Percentiles rank a stretch among this genome's conserved stretches.
Evolutionary conservation across 805 yeast species (phyloP).

Genomic region (Saccharomycopsis javanensis): DNA sequence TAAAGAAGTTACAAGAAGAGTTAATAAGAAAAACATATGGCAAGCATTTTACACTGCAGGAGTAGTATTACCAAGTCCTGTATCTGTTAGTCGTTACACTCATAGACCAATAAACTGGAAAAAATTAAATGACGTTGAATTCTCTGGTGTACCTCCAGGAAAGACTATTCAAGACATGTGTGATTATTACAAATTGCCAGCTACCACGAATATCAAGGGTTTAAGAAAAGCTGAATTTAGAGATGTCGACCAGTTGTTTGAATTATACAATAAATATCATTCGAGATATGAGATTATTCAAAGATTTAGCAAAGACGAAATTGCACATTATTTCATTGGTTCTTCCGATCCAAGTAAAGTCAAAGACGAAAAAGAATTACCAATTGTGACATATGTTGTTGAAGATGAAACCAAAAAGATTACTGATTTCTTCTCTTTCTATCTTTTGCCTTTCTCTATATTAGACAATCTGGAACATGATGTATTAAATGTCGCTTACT

Average conservation of each 20-base stretch:
- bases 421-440: constrained; percentile 86
- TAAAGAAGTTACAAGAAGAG: constrained; percentile 88
- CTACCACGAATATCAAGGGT: constrained; percentile 39
- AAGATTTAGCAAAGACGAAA: constrained; percentile 52
- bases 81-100: constrained; percentile 77
- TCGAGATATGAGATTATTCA: constrained; percentile 65
- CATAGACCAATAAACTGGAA: constrained; percentile 94
- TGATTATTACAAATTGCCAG: constrained; percentile 49
- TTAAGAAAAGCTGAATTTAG: constrained; percentile 40
- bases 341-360: constrained; percentile 31
- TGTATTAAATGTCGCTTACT: constrained; percentile 75
- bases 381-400: constrained; percentile 72
- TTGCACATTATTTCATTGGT: constrained; percentile 74
- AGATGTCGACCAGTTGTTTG: constrained; percentile 59
- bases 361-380: constrained; percentile 31
- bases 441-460: constrained; percentile 80
- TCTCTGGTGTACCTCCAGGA: constrained; percentile 66
- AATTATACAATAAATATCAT: constrained; percentile 54
- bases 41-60: constrained; percentile 96
- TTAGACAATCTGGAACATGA: constrained; percentile 53
- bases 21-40: constrained; percentile 78
- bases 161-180: constrained; percentile 61
- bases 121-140: constrained; percentile 82
- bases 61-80: constrained; percentile 83
- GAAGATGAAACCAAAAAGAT: constrained; percentile 46